These are phyloP conservation scores for Coniella lustricola DNA, from an alignment of 2,329 filamentous ascomycete species.

Conservation along the genomic window DNA sequence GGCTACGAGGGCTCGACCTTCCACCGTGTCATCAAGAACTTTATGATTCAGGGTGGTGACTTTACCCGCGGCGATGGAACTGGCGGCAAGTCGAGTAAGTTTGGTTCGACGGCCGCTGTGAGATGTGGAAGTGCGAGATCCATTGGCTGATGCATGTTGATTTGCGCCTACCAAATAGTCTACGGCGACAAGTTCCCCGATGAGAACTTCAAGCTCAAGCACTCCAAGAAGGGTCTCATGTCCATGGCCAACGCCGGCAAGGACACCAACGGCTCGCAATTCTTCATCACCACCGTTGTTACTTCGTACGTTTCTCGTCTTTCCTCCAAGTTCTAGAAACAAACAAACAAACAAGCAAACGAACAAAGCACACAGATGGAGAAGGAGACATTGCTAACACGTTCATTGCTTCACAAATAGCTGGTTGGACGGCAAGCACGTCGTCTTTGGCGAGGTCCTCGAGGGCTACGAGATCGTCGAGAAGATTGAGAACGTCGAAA, in stretches of 20 bases:
- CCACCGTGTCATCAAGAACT: conserved; percentile 85
- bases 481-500: conserved; percentile 68
- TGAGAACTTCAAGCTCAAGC: conserved; percentile 94
- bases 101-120: no score
- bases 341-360: no score
- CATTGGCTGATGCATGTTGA: background rate
- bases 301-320: conserved; percentile 53
- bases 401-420: conserved; percentile 30
- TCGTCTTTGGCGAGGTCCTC: conserved; percentile 83
- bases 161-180: conserved; percentile 38
- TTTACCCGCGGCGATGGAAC: conserved; percentile 79
- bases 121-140: no score
- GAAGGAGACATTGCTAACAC: conserved; percentile 8
- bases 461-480: conserved; percentile 78
- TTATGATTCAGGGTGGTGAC: conserved; percentile 90
- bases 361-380: no score
- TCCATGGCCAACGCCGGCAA: conserved; percentile 82
- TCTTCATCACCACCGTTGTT: conserved; percentile 82
- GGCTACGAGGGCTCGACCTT: conserved; percentile 76
- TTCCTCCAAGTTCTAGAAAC: no score
- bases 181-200: conserved; percentile 79
- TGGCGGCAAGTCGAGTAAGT: conserved; percentile 75
- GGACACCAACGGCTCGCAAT: conserved; percentile 84
- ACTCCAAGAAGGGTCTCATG: conserved; percentile 75
- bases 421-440: conserved; percentile 78